Evolutionary conservation across 2,329 filamentous ascomycete genomes (phyloP).

Genomic region (Aspergillus sp.): DNA sequence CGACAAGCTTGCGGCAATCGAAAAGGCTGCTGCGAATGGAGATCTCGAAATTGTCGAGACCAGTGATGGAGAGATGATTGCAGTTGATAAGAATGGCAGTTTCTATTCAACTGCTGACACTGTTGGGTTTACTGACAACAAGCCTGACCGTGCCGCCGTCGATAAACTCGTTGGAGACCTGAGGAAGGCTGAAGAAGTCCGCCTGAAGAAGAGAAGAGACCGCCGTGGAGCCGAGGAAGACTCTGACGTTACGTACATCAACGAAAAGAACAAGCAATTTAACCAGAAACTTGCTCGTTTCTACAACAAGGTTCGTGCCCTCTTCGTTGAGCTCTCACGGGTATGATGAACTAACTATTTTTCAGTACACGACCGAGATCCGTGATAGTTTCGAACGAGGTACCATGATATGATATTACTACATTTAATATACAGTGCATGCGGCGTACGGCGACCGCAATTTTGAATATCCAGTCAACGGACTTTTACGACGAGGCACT

Average conservation of each 20-base stretch:
- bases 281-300: constrained; percentile 95
- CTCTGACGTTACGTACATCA: constrained; percentile 96
- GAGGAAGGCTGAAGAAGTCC: constrained; percentile 80
- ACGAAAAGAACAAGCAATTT: constrained; percentile 99
- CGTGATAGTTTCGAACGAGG: constrained; percentile 96
- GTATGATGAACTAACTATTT: constrained; percentile 17
- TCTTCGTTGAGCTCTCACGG: not conserved
- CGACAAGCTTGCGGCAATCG: constrained; percentile 80
- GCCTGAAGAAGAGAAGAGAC: constrained; percentile 82
- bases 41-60: constrained; percentile 92
- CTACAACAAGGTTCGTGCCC: constrained; percentile 74
- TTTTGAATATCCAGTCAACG: not conserved
- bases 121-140: constrained; percentile 77
- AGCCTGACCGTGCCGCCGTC: constrained; percentile 80
- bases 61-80: constrained; percentile 90
- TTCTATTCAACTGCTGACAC: constrained; percentile 90
- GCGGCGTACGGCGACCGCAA: not conserved
- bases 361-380: constrained; percentile 86
- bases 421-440: constrained; percentile 19
- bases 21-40: constrained; percentile 79
- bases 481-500: not conserved
- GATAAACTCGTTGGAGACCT: constrained; percentile 85
- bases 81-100: constrained; percentile 84
- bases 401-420: constrained; percentile 74
- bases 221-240: constrained; percentile 79